Percentiles rank a stretch among this genome's conserved stretches.
Conservation (phyloP, 2,329 filamentous ascomycete genomes). For the Diplodia corticola region DNA sequence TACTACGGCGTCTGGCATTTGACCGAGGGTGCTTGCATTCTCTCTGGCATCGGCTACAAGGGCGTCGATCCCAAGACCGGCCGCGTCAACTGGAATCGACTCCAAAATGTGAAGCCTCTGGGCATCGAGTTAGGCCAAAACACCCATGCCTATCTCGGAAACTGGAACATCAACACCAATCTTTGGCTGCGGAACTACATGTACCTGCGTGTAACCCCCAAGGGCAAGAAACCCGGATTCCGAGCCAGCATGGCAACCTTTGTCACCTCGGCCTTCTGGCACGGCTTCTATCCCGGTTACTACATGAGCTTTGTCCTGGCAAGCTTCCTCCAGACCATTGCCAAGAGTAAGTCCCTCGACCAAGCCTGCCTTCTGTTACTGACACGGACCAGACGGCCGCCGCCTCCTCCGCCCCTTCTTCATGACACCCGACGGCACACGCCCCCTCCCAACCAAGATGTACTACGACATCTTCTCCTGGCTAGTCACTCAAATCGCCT, state of each 20-base stretch:
- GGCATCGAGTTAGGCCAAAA: constrained; percentile 90
- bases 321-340: constrained; percentile 86
- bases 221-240: constrained; percentile 95
- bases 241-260: constrained; percentile 93
- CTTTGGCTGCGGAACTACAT: constrained; percentile 95
- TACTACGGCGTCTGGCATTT: constrained; percentile 97
- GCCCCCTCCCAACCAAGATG: constrained; percentile 62
- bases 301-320: constrained; percentile 88
- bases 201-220: constrained; percentile 91
- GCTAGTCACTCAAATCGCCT: constrained; percentile 74
- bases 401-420: constrained; percentile 92
- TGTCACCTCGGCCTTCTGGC: constrained; percentile 92
- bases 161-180: constrained; percentile 99
- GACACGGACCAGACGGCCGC: constrained; percentile 67
- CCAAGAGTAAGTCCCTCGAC: constrained; percentile 71
- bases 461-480: constrained; percentile 83
- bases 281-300: constrained; percentile 96
- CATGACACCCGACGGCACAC: constrained; percentile 69
- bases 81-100: constrained; percentile 83
- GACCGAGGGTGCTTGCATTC: constrained; percentile 90
- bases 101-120: constrained; percentile 86
- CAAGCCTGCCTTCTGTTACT: constrained; percentile 1
- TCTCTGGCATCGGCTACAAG: constrained; percentile 91
- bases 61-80: constrained; percentile 83
- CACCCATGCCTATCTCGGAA: constrained; percentile 83